Base-by-base conservation (phyloP, 768 basidiomycete species). In the Phallus indusiatus region DNA sequence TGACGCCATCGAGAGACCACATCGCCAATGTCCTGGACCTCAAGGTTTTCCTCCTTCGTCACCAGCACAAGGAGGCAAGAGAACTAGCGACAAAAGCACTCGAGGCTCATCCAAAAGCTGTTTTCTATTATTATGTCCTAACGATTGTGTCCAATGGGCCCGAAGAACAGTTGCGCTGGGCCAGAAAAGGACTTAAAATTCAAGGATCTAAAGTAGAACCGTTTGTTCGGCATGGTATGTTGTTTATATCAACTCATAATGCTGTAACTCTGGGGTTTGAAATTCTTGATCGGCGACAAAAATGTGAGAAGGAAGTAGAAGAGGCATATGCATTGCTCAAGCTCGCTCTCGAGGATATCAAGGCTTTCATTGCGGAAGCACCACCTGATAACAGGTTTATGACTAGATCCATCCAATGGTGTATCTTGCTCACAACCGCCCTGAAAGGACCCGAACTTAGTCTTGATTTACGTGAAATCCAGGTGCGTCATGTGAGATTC, bases 101-200 rank as follows among this genome's bases (percentile, higher is more conserved):
- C 36, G 67, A 77, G 62, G 78, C 82, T 33, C 83, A 76, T 61
- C 83, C 84, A 1, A 72, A 80, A 18, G 73, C 79, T 24, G 81
- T 80, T 1, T 86, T 85, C 67, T 85, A 79, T 67, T 82, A 85
- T 60, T 85, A 86, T 61, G 80, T 78, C 20, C 73, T 84, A 60
- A 77, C 80, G 0, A 71, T 86, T 24, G 74, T 75, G 0, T 69
- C 74, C 0, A 28, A 28, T 7, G 74, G 84, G 61, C 66, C 70
- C 47, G 71, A 74, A 7, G 73, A 75, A n/a, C 83, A 81, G 1
- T 71, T 86, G 22, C 76, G 81, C 8, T 81, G 77, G 0, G 79
- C 82, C 60, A 85, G 85, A 74, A 81, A 86, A 65, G 85, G 85
- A 0, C 61, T 86, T 63, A 84, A 81, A 65, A 79, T 81, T 71